Conservation (phyloP, 495 filamentous ascomycete genomes). For the Astrothelium subdiscretum region DNA sequence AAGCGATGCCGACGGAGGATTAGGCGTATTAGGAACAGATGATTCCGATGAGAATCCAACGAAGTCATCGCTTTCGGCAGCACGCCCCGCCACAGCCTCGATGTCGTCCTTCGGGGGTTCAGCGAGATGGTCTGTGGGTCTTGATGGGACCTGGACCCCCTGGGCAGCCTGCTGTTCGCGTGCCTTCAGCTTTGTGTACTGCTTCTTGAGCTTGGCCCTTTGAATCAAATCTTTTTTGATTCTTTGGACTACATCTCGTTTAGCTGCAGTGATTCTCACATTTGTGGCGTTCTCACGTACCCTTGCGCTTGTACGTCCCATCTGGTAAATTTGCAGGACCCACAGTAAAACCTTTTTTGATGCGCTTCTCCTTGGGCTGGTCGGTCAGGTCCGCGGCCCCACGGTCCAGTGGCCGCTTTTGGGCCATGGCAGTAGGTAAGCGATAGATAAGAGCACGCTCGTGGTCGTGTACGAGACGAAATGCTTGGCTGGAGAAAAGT, state of each 20-base stretch:
- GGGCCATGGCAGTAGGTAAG: conserved; percentile 2
- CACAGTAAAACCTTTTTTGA: conserved; percentile 58
- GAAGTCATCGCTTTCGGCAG: not conserved
- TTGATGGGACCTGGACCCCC: not conserved
- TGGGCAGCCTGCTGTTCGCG: conserved; percentile 25
- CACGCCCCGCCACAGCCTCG: conserved; percentile 6
- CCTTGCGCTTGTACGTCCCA: conserved; percentile 81
- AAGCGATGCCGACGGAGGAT: not conserved
- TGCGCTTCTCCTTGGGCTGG: conserved; percentile 33
- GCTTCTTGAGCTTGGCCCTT: conserved; percentile 88
- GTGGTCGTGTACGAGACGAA: not conserved
- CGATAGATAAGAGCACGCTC: not conserved
- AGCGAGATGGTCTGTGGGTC: not conserved
- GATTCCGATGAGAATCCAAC: conserved; percentile 2
- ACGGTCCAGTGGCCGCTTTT: conserved; percentile 4
- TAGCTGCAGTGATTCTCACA: not conserved
- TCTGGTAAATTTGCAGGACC: conserved; percentile 91
- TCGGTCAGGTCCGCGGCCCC: conserved; percentile 17
- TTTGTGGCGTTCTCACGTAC: conserved; percentile 32
- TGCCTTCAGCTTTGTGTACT: conserved; percentile 78
- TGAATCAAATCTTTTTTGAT: conserved; percentile 85
- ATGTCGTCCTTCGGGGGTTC: not conserved
- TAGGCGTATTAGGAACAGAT: conserved; percentile 23
- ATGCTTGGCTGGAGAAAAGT: not conserved
- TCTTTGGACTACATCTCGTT: conserved; percentile 57